Conservation (phyloP, 2,329 filamentous ascomycete species). For the Penicillium decumbens region DNA sequence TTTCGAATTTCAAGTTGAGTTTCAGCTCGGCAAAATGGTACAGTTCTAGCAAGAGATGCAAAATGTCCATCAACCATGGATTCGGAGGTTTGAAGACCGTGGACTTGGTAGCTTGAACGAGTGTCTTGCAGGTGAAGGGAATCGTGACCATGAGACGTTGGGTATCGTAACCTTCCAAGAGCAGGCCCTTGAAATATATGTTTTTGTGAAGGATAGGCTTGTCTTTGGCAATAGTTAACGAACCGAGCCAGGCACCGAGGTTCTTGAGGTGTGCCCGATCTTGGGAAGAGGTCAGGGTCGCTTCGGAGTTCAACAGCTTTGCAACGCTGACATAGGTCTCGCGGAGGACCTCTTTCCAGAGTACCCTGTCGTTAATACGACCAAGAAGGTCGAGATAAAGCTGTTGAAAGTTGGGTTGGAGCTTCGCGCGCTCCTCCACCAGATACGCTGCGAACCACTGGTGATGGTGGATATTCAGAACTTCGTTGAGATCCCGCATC, state of each 20-base stretch:
- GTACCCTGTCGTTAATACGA: conserved; percentile 68
- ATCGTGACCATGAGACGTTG: conserved; percentile 89
- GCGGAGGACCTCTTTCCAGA: conserved; percentile 85
- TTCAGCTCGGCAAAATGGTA: conserved; percentile 92
- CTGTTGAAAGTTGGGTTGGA: conserved; percentile 93
- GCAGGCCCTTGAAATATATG: conserved; percentile 91
- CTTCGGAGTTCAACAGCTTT: conserved; percentile 83
- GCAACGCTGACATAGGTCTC: conserved; percentile 87
- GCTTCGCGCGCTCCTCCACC: conserved; percentile 91
- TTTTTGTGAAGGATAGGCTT: conserved; percentile 95
- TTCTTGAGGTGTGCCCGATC: conserved; percentile 91
- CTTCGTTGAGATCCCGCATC: conserved; percentile 72
- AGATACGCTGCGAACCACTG: conserved; percentile 96
- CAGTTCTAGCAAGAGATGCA: conserved; percentile 83
- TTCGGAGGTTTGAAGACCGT: conserved; percentile 91
- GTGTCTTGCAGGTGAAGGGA: conserved; percentile 94
- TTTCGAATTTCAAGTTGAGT: conserved; percentile 96
- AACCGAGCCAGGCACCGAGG: conserved; percentile 86
- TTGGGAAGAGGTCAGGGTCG: conserved; percentile 74
- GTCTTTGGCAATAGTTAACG: conserved; percentile 85
- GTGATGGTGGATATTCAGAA: conserved; percentile 74
- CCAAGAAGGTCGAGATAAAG: conserved; percentile 87
- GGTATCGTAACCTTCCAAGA: conserved; percentile 89
- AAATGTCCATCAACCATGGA: conserved; percentile 96
- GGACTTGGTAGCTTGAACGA: conserved; percentile 77